Percentiles rank a stretch among this genome's conserved stretches.
phyloP scores from a whole-genome alignment of 768 basidiomycete genomes.

The Mycena epipterygia region DNA sequence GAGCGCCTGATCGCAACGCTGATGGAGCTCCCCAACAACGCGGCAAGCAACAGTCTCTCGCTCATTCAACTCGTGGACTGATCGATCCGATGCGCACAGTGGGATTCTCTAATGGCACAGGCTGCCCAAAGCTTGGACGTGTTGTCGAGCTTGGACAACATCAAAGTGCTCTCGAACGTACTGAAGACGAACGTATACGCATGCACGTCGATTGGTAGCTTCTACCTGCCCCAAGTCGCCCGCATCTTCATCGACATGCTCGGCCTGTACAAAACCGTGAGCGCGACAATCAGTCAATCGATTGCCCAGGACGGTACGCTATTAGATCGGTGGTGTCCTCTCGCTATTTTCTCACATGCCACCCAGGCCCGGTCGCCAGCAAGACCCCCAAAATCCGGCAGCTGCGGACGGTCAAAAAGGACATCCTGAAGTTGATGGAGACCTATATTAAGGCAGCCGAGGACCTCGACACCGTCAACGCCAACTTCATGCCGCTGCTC shows the following conservation, averaged over 20 bases:
- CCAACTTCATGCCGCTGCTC: slow-evolving; percentile 93
- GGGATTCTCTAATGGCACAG: slow-evolving; percentile 98
- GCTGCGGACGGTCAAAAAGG: slow-evolving; percentile 97
- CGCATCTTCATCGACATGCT: slow-evolving; percentile 98
- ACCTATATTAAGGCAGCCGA: slow-evolving; percentile 98
- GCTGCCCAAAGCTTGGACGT: slow-evolving; percentile 94
- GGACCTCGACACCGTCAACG: slow-evolving; percentile 93
- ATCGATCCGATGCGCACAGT: slow-evolving; percentile 60
- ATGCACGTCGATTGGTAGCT: slow-evolving; percentile 95
- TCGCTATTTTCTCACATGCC: slow-evolving; percentile 12
- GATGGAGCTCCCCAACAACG: slow-evolving; percentile 98
- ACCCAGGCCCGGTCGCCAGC: slow-evolving; percentile 87
- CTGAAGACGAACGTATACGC: slow-evolving; percentile 99
- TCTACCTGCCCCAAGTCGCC: slow-evolving; percentile 96
- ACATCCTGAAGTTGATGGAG: slow-evolving; percentile 96
- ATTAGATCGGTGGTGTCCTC: neutral
- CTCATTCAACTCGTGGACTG: neutral
- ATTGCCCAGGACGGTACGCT: slow-evolving; percentile 84
- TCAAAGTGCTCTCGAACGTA: slow-evolving; percentile 96
- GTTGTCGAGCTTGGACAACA: slow-evolving; percentile 89
- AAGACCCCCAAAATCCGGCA: slow-evolving; percentile 97
- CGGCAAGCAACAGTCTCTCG: slow-evolving; percentile 65
- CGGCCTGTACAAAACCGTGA: slow-evolving; percentile 96
- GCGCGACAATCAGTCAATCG: slow-evolving; percentile 94
- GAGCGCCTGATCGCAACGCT: slow-evolving; percentile 94